Base-by-base conservation (phyloP, 148 eudicot genomes). In the Vaccinium corymbosum region DNA sequence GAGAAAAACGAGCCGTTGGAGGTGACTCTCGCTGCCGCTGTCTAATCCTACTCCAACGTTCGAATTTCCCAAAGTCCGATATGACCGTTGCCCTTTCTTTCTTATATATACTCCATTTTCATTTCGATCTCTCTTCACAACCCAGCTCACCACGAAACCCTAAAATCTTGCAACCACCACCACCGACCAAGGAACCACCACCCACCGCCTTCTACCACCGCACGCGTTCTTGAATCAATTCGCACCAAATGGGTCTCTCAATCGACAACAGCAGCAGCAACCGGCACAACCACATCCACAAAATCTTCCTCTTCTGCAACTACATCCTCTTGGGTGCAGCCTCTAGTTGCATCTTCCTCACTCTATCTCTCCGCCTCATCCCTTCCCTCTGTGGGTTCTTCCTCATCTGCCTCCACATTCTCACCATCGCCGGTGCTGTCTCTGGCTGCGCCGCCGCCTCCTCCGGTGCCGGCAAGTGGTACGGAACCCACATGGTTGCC, bases 291-390 rank as follows among this genome's bases (percentile, higher is more conserved):
- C 86, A 84, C 38, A 88, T 90, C 72, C 90, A 87, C 73, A 90
- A 86, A 46, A 29, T 88, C 72, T 92, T 91, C 88, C 87, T 91
- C 46, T 84, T 85, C 87, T 87, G 84, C 83, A 92, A 92, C 82
- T 92, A 91, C 91, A 81, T 89, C 48, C 90, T 92, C 53, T 19
- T 92, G 35, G 94, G 88, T 3, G 87, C 93, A 3, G 92, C 94
- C 64, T 85, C 92, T 10, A 89, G 92, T 16, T 92, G 94, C 89
- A 91, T 92, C 50, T 91, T 92, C 93, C 89, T 92, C 3, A 92
- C 92, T 0, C 90, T 92, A 29, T 91, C 94, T 0, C 94, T 92
- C 79, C 93, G 94, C 13, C 89, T 92, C 25, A 70, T 92, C 86
- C 93, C 94, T 0, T 91, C 94, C 13, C 25, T 92, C 10, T 73